Percentiles rank a stretch among this genome's conserved stretches.
Conservation (phyloP, 2,329 filamentous ascomycete species). For the Cytospora chrysosperma region DNA sequence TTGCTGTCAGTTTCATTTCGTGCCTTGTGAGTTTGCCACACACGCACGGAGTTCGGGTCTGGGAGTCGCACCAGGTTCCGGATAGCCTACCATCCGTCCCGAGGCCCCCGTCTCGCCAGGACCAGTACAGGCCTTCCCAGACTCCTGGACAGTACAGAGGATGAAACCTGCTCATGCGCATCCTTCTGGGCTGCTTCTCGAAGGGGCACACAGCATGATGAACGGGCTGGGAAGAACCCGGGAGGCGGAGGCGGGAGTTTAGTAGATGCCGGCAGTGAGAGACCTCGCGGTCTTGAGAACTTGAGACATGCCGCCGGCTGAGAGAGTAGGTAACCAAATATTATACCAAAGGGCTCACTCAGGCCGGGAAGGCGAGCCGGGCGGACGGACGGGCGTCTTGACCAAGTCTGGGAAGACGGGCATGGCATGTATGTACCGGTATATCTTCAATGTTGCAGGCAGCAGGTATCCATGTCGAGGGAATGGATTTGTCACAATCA, state of each 20-base stretch:
- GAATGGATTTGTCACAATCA: background rate
- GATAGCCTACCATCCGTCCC: background rate
- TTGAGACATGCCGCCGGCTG: too few relatives aligned
- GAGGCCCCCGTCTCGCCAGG: background rate
- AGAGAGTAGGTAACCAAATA: too few relatives aligned
- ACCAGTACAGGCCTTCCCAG: background rate
- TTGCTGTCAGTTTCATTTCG: background rate
- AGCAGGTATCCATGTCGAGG: background rate
- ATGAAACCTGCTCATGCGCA: background rate
- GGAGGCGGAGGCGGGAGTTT: too few relatives aligned
- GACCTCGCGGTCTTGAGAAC: too few relatives aligned
- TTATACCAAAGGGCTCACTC: too few relatives aligned
- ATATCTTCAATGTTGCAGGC: too few relatives aligned
- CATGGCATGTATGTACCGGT: too few relatives aligned
- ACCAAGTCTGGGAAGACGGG: too few relatives aligned
- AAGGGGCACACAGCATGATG: background rate
- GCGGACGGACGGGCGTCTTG: too few relatives aligned
- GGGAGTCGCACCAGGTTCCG: background rate
- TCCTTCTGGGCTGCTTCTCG: background rate
- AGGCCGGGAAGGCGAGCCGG: too few relatives aligned
- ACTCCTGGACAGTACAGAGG: background rate
- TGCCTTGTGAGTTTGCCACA: background rate
- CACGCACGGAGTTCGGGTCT: too few relatives aligned
- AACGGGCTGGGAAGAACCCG: background rate
- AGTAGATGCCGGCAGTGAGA: too few relatives aligned